Percentiles rank a stretch among this genome's conserved stretches.
Evolutionary conservation across 371 early-diverging fungal species (phyloP).

Genomic region (Encephalitozoon romaleae): DNA sequence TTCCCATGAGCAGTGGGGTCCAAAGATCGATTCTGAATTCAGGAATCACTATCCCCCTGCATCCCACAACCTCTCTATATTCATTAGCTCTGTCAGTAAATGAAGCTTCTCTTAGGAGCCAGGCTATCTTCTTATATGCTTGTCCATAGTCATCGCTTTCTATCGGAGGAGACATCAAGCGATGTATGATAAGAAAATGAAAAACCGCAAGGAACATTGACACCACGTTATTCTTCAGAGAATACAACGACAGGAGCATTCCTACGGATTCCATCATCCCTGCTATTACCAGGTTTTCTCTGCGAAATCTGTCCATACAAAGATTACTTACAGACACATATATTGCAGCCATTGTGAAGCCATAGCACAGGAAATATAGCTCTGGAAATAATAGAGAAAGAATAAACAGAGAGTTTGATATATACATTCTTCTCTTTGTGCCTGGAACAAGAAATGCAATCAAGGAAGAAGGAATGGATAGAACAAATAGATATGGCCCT

Average conservation of each 20-base stretch:
- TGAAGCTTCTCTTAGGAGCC: background rate
- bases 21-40: background rate
- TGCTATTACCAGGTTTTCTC: background rate
- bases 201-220: background rate
- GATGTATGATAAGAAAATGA: background rate
- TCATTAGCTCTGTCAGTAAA: background rate
- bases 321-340: background rate
- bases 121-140: background rate
- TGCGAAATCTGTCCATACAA: background rate
- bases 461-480: conserved; percentile 1
- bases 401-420: background rate
- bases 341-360: background rate
- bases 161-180: background rate
- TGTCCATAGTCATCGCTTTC: background rate
- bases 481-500: background rate
- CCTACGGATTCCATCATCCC: background rate
- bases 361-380: background rate
- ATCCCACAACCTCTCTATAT: background rate
- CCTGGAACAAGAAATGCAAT: background rate
- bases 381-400: background rate
- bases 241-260: background rate
- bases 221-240: background rate
- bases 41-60: background rate
- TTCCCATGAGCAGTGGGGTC: background rate
- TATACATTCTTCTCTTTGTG: background rate